Percentiles rank a stretch among this genome's conserved stretches.
Conservation (phyloP, 495 filamentous ascomycete species). For the Penicillium silybi region DNA sequence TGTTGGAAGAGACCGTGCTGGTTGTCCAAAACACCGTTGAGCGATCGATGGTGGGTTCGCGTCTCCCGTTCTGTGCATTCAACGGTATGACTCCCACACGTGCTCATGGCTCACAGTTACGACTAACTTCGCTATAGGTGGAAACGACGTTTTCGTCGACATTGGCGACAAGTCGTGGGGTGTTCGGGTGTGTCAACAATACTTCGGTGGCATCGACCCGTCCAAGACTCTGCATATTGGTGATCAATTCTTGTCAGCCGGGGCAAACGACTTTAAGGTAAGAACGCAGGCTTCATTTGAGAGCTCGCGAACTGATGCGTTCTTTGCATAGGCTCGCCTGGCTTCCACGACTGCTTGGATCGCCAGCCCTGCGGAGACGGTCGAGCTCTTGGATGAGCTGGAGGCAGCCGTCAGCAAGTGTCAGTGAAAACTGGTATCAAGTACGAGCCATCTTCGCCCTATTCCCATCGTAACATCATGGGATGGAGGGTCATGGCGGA, state of each 20-base stretch:
- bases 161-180: constrained; percentile 98
- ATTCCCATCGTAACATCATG: no score
- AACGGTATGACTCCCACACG: constrained; percentile 54
- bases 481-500: no score
- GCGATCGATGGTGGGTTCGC: constrained; percentile 61
- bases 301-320: not conserved
- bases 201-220: constrained; percentile 70
- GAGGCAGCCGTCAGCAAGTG: constrained; percentile 15
- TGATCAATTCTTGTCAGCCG: constrained; percentile 93
- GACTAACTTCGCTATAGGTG: constrained; percentile 40
- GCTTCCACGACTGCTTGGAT: constrained; percentile 82
- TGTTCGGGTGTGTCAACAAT: constrained; percentile 86
- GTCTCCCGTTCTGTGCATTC: constrained; percentile 94
- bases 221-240: constrained; percentile 76
- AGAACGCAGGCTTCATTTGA: not conserved
- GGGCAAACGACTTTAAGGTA: constrained; percentile 95
- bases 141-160: constrained; percentile 96
- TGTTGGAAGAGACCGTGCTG: constrained; percentile 92
- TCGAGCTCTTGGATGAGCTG: constrained; percentile 75
- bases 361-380: constrained; percentile 84
- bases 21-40: constrained; percentile 90
- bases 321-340: constrained; percentile 47
- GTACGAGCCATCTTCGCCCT: no score
- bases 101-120: not conserved
- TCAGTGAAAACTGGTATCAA: not conserved